phyloP scores from a whole-genome alignment of 164 flowering plant genomes.

The Amborella trichopoda region DNA sequence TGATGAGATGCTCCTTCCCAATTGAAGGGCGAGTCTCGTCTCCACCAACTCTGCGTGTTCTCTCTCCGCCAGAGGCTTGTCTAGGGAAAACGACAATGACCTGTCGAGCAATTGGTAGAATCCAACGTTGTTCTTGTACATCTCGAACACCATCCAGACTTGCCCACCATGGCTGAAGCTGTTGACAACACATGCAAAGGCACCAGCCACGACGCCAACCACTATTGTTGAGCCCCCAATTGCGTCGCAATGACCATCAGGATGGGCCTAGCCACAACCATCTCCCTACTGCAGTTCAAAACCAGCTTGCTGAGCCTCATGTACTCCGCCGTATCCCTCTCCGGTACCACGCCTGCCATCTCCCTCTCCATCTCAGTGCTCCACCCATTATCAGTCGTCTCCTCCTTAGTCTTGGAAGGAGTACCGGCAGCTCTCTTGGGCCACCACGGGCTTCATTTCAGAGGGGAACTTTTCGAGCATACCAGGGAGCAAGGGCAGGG shows the following conservation, averaged over 20 bases:
- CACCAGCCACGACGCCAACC: slow-evolving; percentile 28
- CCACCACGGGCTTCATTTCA: slow-evolving; percentile 34
- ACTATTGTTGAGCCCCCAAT: slow-evolving; percentile 15
- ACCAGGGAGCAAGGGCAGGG: slow-evolving; percentile 34
- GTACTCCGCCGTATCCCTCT: slow-evolving; percentile 25
- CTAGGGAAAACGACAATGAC: slow-evolving; percentile 18
- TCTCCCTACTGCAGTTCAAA: slow-evolving; percentile 17
- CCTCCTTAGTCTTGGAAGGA: too few relatives aligned
- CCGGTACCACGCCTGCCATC: slow-evolving; percentile 21
- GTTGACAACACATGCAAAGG: slow-evolving; percentile 40
- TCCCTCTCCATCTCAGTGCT: slow-evolving; percentile 21
- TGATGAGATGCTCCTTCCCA: slow-evolving; percentile 39
- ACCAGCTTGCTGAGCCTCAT: slow-evolving; percentile 19
- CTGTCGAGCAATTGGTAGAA: slow-evolving; percentile 24
- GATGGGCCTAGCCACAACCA: slow-evolving; percentile 20
- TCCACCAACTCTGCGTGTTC: slow-evolving; percentile 50
- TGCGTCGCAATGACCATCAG: slow-evolving; percentile 28
- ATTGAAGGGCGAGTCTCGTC: slow-evolving; percentile 33
- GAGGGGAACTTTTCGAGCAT: slow-evolving; percentile 46
- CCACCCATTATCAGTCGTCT: slow-evolving; percentile 49
- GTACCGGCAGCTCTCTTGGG: slow-evolving; percentile 4
- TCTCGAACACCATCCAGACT: slow-evolving; percentile 52
- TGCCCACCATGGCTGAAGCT: slow-evolving; percentile 53
- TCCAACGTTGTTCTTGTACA: slow-evolving; percentile 36
- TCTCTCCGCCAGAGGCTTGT: slow-evolving; percentile 16